Evolutionary conservation across 306 rosid species (phyloP).

Genomic region (Ormosia emarginata): DNA sequence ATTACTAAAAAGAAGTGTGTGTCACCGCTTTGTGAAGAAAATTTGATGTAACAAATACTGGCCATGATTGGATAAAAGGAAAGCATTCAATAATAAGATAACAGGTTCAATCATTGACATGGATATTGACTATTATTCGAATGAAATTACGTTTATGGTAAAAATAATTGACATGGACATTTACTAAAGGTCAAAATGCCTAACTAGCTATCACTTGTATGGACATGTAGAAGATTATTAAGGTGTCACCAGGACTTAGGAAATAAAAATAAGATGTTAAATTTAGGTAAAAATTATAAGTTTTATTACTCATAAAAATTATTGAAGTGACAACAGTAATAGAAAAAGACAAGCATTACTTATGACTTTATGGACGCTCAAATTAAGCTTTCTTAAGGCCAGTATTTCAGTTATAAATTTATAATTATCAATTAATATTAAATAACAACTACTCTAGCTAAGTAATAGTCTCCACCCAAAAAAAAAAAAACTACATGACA

Average conservation of each 20-base stretch:
- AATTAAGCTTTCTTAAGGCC: background rate
- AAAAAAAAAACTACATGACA: background rate
- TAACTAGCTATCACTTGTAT: background rate
- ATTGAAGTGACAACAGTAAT: slow-evolving; percentile 19
- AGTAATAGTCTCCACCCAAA: too few species aligned
- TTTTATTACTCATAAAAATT: background rate
- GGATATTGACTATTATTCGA: background rate
- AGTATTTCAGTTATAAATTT: too few species aligned
- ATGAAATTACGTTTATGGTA: too few species aligned
- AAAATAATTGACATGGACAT: background rate
- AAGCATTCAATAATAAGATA: background rate
- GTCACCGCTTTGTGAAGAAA: background rate
- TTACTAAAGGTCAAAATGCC: background rate
- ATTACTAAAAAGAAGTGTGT: background rate
- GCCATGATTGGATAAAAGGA: background rate
- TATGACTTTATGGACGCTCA: background rate
- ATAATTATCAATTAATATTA: too few species aligned
- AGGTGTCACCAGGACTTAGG: slow-evolving; percentile 18
- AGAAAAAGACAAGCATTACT: background rate
- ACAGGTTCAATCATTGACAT: background rate
- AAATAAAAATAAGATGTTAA: background rate
- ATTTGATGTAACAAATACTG: background rate
- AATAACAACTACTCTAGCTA: too few species aligned
- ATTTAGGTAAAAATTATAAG: too few species aligned
- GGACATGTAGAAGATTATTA: background rate